phyloP scores from a whole-genome alignment of 164 flowering plant species.

The Vitis riparia region DNA sequence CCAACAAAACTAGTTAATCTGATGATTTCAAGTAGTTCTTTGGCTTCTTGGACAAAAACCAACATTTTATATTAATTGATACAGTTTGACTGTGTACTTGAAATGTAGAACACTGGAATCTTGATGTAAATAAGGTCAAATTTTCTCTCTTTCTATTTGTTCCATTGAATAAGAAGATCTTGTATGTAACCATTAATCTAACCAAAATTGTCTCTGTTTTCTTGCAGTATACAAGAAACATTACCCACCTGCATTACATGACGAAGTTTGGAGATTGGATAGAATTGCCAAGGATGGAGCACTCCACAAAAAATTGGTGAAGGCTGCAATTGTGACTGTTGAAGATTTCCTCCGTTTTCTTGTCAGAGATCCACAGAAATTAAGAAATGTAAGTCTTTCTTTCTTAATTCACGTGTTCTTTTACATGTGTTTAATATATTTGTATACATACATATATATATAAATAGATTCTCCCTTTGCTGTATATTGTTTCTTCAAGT shows the following conservation, averaged over 20 bases:
- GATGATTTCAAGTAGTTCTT: too few relatives aligned
- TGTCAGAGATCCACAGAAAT: conserved; percentile 49
- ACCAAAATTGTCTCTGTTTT: not conserved
- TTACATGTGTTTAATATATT: not conserved
- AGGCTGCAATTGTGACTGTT: conserved; percentile 46
- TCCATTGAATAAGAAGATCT: not conserved
- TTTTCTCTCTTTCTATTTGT: not conserved
- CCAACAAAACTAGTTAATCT: too few relatives aligned
- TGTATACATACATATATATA: not conserved
- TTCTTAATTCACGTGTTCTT: not conserved
- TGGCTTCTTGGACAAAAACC: too few relatives aligned
- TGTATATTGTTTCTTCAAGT: not conserved
- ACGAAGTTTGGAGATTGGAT: conserved; percentile 72
- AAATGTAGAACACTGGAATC: too few relatives aligned
- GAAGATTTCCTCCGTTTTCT: conserved; percentile 60
- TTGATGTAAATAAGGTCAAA: too few relatives aligned
- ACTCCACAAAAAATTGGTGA: conserved; percentile 49
- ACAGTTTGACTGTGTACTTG: too few relatives aligned
- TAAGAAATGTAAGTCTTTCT: conserved; percentile 44
- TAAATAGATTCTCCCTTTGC: not conserved
- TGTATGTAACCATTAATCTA: not conserved
- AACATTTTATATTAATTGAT: too few relatives aligned
- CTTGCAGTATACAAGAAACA: conserved; percentile 67
- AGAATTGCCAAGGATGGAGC: conserved; percentile 70
- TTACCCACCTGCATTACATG: conserved; percentile 59